Conservation (phyloP, 331 rosid species). For the Malus hybrid region DNA sequence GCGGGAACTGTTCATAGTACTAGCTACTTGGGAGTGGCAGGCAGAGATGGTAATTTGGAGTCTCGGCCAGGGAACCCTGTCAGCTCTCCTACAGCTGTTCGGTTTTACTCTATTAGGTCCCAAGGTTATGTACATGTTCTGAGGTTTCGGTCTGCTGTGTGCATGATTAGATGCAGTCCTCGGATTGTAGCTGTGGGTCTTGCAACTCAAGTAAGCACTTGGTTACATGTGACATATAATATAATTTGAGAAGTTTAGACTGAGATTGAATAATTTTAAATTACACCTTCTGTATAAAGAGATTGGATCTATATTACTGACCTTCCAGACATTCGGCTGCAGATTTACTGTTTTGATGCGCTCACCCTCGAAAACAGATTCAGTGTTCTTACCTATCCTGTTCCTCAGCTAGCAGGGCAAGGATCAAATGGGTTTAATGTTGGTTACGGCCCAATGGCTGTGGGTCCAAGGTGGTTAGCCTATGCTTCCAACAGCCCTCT, state of each 20-base stretch:
- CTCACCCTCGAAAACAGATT: constrained; percentile 66
- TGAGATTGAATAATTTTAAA: not conserved
- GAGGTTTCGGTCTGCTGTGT: constrained; percentile 72
- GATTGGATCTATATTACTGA: not conserved
- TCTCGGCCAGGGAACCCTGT: constrained; percentile 35
- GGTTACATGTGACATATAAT: not conserved
- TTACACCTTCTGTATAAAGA: not conserved
- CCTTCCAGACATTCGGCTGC: constrained; percentile 28
- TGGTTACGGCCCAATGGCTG: constrained; percentile 92
- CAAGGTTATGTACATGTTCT: constrained; percentile 74
- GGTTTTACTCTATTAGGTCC: constrained; percentile 74
- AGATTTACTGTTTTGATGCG: constrained; percentile 88
- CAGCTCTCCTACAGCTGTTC: constrained; percentile 67
- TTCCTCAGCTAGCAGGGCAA: constrained; percentile 70
- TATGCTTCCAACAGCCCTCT: constrained; percentile 69
- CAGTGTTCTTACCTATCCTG: constrained; percentile 80
- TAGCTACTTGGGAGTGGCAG: constrained; percentile 29
- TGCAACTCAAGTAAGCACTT: constrained; percentile 66
- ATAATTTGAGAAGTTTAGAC: not conserved
- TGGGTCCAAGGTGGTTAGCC: constrained; percentile 96
- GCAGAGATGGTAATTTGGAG: constrained; percentile 40
- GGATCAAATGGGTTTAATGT: constrained; percentile 66
- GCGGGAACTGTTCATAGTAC: constrained; percentile 21
- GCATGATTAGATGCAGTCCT: constrained; percentile 87
- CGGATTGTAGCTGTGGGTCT: constrained; percentile 85